Conservation (phyloP, 352 stramenopile species). For the Halophytophthora polymorphica region DNA sequence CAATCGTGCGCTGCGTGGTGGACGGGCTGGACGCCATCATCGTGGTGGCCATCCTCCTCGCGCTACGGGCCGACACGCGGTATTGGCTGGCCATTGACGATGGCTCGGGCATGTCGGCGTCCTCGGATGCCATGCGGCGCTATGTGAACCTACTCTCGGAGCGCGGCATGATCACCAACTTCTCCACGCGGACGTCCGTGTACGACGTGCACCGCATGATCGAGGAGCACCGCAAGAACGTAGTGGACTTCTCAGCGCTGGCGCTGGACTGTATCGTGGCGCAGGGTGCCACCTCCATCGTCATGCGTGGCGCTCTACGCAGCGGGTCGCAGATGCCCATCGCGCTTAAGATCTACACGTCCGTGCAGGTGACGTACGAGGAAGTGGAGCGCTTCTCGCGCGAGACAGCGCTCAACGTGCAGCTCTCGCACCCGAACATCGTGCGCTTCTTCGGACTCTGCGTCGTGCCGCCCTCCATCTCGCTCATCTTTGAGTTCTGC, state of each 20-base stretch:
- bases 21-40: constrained; percentile 55
- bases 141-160: constrained; percentile 78
- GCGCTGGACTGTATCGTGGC: constrained; percentile 75
- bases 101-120: constrained; percentile 26
- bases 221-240: constrained; percentile 76
- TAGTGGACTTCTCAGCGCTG: constrained; percentile 77
- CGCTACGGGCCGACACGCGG: constrained; percentile 72
- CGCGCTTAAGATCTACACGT: constrained; percentile 85
- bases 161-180: constrained; percentile 84
- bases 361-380: constrained; percentile 79
- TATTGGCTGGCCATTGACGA: constrained; percentile 86
- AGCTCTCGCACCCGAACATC: constrained; percentile 82
- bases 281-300: constrained; percentile 77
- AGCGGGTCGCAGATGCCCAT: constrained; percentile 44
- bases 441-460: constrained; percentile 81
- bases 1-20: constrained; percentile 50
- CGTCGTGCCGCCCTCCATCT: constrained; percentile 81
- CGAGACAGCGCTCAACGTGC: constrained; percentile 77
- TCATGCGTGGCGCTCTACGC: constrained; percentile 71
- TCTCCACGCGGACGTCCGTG: constrained; percentile 83
- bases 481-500: constrained; percentile 85
- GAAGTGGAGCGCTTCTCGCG: constrained; percentile 79
- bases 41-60: constrained; percentile 68
- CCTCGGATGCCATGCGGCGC: constrained; percentile 59
- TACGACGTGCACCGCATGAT: constrained; percentile 90